These are phyloP conservation scores for Insectozyma bohioensis DNA, from an alignment of 1,139 yeast genomes.

Conservation along the genomic window DNA sequence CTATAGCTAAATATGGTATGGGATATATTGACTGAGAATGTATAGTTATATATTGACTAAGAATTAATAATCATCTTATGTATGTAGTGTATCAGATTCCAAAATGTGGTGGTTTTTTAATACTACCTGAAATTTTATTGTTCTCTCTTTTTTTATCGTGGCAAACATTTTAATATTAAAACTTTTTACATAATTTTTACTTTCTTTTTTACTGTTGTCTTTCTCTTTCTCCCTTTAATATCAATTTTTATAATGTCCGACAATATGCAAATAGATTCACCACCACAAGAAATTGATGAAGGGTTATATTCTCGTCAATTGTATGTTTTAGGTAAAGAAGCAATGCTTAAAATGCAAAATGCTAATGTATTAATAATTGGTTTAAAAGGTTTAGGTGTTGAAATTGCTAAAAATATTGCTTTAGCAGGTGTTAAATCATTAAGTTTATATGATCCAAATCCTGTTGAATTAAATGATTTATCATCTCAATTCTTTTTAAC, in stretches of 20 bases:
- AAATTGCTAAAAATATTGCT: conserved; percentile 94
- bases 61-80: too few relatives aligned
- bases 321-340: conserved; percentile 92
- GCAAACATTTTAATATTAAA: background rate
- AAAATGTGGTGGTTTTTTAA: background rate
- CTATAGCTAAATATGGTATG: conserved; percentile 14
- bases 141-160: background rate
- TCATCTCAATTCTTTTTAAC: conserved; percentile 86
- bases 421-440: conserved; percentile 95
- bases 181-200: background rate
- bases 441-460: conserved; percentile 80
- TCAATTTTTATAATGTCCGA: conserved; percentile 14
- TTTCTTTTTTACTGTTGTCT: background rate
- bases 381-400: conserved; percentile 87
- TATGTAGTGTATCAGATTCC: background rate
- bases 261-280: conserved; percentile 55
- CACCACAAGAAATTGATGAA: conserved; percentile 69
- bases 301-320: conserved; percentile 93
- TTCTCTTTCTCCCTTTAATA: background rate
- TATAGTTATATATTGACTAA: too few relatives aligned
- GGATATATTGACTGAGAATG: conserved; percentile 9
- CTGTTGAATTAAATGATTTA: conserved; percentile 67
- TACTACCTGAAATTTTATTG: conserved; percentile 1
- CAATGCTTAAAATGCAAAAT: conserved; percentile 94
- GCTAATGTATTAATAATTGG: conserved; percentile 90